Percentiles rank a stretch among this genome's conserved stretches.
These are phyloP conservation scores for Colletotrichum theobromicola DNA, from an alignment of 2,329 filamentous ascomycete genomes.

Conservation along the genomic window DNA sequence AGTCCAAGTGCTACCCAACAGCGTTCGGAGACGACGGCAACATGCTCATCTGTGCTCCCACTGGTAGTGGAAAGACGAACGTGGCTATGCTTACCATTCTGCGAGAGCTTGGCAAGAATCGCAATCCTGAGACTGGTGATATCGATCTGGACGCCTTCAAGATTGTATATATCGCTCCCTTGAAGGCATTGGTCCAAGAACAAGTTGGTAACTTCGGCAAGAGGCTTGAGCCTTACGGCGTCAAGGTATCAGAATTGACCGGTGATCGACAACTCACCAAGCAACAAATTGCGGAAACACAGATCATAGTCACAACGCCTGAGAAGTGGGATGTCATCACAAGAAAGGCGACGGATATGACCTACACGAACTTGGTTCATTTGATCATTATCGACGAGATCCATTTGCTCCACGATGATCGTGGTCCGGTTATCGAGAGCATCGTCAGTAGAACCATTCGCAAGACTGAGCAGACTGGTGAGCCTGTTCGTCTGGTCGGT, in stretches of 20 bases:
- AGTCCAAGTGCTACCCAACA: conserved; percentile 89
- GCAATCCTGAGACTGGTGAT: conserved; percentile 86
- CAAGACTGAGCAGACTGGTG: conserved; percentile 90
- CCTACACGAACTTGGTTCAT: conserved; percentile 96
- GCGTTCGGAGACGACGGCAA: conserved; percentile 96
- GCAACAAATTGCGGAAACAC: conserved; percentile 96
- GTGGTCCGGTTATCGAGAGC: conserved; percentile 94
- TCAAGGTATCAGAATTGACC: conserved; percentile 93
- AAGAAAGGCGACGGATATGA: conserved; percentile 93
- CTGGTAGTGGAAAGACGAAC: conserved; percentile 97
- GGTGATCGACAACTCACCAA: conserved; percentile 98
- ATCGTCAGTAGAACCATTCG: conserved; percentile 95
- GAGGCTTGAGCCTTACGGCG: conserved; percentile 86
- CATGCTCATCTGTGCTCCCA: conserved; percentile 96
- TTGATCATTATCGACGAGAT: conserved; percentile 98
- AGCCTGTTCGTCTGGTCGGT: conserved; percentile 89
- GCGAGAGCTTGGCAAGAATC: conserved; percentile 94
- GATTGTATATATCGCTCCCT: conserved; percentile 94
- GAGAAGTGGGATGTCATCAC: conserved; percentile 99
- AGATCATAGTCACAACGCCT: conserved; percentile 97
- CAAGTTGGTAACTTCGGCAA: conserved; percentile 98
- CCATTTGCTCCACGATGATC: conserved; percentile 94
- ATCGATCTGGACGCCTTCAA: conserved; percentile 97
- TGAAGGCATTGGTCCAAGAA: conserved; percentile 96
- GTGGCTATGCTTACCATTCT: conserved; percentile 97